Evolutionary conservation across 2,329 filamentous ascomycete species (phyloP).

Genomic region (Epichloe hybrida): DNA sequence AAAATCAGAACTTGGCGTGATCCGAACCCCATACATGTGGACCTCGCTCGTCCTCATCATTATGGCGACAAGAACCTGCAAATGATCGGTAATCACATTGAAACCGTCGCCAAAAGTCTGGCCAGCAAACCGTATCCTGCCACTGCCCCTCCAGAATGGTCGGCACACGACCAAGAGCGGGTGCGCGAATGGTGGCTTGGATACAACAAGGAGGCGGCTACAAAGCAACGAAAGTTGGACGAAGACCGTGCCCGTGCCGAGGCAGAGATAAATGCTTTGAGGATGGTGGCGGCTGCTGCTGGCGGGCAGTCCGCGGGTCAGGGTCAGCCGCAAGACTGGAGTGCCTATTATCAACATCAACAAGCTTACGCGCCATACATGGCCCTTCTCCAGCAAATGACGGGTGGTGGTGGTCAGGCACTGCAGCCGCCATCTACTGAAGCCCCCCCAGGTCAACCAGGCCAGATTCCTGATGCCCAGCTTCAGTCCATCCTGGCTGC

Average conservation of each 20-base stretch:
- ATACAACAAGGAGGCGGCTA: conserved; percentile 26
- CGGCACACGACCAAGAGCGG: conserved; percentile 31
- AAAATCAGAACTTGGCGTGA: conserved; percentile 29
- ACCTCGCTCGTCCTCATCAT: conserved; percentile 18
- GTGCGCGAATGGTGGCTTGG: conserved; percentile 40
- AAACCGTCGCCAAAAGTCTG: conserved; percentile 27
- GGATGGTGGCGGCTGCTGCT: conserved; percentile 8
- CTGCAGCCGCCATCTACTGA: conserved; percentile 9
- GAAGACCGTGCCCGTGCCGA: conserved; percentile 23
- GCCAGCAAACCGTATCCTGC: conserved; percentile 35
- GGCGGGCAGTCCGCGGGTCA: conserved; percentile 7
- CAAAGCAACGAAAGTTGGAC: conserved; percentile 25
- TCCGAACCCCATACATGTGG: conserved; percentile 23
- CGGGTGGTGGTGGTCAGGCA: conserved; percentile 18
- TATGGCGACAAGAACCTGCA: conserved; percentile 31
- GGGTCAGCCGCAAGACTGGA: conserved; percentile 14
- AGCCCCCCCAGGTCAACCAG: conserved; percentile 9
- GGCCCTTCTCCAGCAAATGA: conserved; percentile 28
- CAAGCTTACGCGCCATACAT: conserved; percentile 27
- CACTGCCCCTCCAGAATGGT: conserved; percentile 38
- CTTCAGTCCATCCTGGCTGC: conserved; percentile 31
- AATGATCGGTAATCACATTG: conserved; percentile 28
- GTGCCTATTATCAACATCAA: conserved; percentile 15
- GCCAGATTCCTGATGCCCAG: conserved; percentile 23
- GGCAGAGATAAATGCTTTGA: conserved; percentile 19